Evolutionary conservation across 2,329 filamentous ascomycete species (phyloP).

Genomic region (Scedosporium dehoogii): DNA sequence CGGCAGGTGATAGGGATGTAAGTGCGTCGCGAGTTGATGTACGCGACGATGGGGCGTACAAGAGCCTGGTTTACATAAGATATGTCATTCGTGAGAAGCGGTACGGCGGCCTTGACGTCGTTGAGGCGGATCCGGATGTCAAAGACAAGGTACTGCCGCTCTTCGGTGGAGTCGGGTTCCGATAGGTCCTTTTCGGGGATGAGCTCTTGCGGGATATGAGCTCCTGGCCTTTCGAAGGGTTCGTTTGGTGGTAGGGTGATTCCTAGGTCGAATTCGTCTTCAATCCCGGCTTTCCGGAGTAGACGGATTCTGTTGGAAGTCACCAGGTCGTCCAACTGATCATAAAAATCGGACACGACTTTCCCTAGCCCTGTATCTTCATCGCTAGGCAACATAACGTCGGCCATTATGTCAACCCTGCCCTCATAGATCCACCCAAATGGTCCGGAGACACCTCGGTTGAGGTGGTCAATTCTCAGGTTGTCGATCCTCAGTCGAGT

Average conservation of each 20-base stretch:
- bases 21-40: constrained; percentile 90
- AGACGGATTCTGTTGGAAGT: constrained; percentile 62
- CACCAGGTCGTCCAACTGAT: constrained; percentile 87
- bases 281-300: constrained; percentile 32
- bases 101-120: constrained; percentile 85
- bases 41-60: constrained; percentile 91
- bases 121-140: constrained; percentile 93
- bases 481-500: constrained; percentile 87
- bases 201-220: constrained; percentile 8
- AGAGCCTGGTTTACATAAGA: constrained; percentile 95
- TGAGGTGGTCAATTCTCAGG: constrained; percentile 90
- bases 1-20: constrained; percentile 95
- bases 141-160: constrained; percentile 79
- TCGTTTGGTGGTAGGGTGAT: not conserved
- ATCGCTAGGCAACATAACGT: constrained; percentile 88
- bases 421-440: constrained; percentile 98
- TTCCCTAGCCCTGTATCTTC: constrained; percentile 82
- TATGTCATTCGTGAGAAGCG: constrained; percentile 82
- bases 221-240: not conserved
- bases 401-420: constrained; percentile 91
- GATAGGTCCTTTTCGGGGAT: constrained; percentile 5
- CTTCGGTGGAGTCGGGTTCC: constrained; percentile 30
- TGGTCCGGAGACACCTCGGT: constrained; percentile 82
- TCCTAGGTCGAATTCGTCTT: constrained; percentile 5
- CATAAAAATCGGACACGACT: constrained; percentile 95